phyloP scores from a whole-genome alignment of 352 stramenopile species.

The Globisporangium ultimum region DNA sequence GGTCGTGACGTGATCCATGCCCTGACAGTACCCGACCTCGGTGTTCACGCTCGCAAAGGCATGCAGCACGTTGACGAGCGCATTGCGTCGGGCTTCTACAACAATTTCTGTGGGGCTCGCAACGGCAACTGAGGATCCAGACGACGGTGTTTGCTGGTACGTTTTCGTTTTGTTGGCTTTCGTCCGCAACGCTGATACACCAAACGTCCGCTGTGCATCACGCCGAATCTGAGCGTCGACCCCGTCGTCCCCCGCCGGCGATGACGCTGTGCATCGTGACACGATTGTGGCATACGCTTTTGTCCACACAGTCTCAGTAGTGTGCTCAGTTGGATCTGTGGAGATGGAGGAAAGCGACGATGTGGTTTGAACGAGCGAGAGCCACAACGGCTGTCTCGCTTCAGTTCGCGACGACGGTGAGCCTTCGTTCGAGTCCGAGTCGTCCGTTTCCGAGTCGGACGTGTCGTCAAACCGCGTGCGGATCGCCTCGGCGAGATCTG shows the following conservation, averaged over 20 bases:
- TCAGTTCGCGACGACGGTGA: background rate
- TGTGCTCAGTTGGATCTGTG: conserved; percentile 7
- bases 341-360: background rate
- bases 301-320: conserved; percentile 10
- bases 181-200: conserved; percentile 41
- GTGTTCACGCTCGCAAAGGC: conserved; percentile 65
- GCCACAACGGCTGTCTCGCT: background rate
- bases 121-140: background rate
- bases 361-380: conserved; percentile 8
- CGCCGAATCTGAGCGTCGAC: conserved; percentile 58
- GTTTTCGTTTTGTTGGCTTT: conserved; percentile 19
- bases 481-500: conserved; percentile 55
- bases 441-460: conserved; percentile 45
- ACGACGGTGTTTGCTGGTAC: conserved; percentile 13
- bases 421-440: conserved; percentile 24
- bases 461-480: conserved; percentile 39
- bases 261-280: conserved; percentile 28
- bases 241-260: conserved; percentile 27
- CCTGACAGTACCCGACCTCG: conserved; percentile 73
- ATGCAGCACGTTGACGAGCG: conserved; percentile 58
- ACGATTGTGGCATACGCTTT: conserved; percentile 53
- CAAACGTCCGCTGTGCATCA: conserved; percentile 71
- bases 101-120: conserved; percentile 5
- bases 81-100: conserved; percentile 28
- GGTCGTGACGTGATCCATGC: conserved; percentile 68